Conservation (phyloP, 2,329 filamentous ascomycete genomes). For the Ceratocystis smalleyi region DNA sequence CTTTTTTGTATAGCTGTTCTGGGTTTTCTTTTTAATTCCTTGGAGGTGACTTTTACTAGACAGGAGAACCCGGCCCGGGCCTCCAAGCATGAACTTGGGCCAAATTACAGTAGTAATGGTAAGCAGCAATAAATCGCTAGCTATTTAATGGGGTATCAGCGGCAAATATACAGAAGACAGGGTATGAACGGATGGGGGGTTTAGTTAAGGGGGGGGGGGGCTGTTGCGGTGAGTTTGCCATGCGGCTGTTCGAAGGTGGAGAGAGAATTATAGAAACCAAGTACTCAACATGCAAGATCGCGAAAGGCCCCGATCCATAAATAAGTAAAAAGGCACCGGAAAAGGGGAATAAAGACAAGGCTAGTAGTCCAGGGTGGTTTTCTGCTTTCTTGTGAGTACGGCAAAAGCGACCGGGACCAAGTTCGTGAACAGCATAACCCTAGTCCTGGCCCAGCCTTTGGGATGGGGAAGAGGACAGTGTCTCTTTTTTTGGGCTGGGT, state of each 20-base stretch:
- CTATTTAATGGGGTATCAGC: background rate
- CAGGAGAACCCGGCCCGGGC: slow-evolving; percentile 1
- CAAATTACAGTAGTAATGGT: slow-evolving; percentile 2
- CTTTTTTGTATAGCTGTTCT: background rate
- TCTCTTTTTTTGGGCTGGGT: background rate
- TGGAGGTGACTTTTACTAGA: background rate
- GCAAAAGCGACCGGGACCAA: background rate
- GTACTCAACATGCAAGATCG: background rate
- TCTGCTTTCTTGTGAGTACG: background rate
- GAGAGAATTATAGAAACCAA: background rate
- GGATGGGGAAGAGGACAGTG: background rate
- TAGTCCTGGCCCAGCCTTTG: background rate
- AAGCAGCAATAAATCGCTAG: background rate
- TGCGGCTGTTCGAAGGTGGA: background rate
- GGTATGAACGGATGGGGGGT: background rate
- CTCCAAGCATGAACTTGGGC: slow-evolving; percentile 2
- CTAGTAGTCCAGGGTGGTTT: background rate
- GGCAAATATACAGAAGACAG: background rate
- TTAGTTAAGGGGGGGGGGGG: no score
- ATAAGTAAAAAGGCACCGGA: background rate
- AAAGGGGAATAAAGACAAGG: background rate
- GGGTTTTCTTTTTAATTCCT: background rate
- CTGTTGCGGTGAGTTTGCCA: background rate
- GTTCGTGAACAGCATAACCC: background rate
- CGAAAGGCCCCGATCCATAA: background rate